Evolutionary conservation across 345 rosid genomes (phyloP), one percentile per base, ranked within the genome.

Genomic region (Arabidopsis suecica): DNA sequence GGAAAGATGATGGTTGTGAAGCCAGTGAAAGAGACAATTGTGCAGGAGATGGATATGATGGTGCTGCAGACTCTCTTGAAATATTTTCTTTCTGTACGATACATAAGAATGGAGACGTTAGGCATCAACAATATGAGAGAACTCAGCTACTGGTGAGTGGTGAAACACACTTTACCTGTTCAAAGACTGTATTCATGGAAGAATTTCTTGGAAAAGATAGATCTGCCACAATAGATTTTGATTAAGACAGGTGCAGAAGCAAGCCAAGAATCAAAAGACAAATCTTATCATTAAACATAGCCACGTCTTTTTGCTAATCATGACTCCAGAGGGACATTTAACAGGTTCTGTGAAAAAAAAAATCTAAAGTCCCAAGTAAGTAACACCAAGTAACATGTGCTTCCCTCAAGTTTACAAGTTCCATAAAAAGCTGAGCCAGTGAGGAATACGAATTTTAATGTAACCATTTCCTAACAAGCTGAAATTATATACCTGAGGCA

Each of bases 1-100:
- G 61, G 61, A 81, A 68, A 49, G 92, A 85, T 53, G 99, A 89
- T 64, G 89, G 75, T 44, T 53, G 77, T 32, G 96, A 86, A 64
- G 96, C 88, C 73, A 91, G 57, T 57, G 93, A 85, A 50, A 80
- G 72, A 7, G 96, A 86, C n/a, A 82, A 51, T 54, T 90, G 88
- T 10, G 77, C 23, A 12, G 90, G 89, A 73, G 93, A 88, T 56
- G 80, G 82, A 58, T 70, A 66, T 69, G 86, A 84, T 64, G 79
- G 80, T 49, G 78, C 75, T n/a, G 78, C 83, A 78, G 83, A 77
- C 67, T 84, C 93, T 62, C 73, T 75, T 18, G 82, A 75, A 70
- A 66, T 84, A 67, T 90, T 88, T 74, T 77, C 88, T 72, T 66
- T 72, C 81, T 78, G 73, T 49, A 9, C 2, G 13, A 36, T 23